Evolutionary conservation across 1,284 basidiomycete species (phyloP), one percentile per base, ranked within the genome.

Genomic region (Leccinum holopus): DNA sequence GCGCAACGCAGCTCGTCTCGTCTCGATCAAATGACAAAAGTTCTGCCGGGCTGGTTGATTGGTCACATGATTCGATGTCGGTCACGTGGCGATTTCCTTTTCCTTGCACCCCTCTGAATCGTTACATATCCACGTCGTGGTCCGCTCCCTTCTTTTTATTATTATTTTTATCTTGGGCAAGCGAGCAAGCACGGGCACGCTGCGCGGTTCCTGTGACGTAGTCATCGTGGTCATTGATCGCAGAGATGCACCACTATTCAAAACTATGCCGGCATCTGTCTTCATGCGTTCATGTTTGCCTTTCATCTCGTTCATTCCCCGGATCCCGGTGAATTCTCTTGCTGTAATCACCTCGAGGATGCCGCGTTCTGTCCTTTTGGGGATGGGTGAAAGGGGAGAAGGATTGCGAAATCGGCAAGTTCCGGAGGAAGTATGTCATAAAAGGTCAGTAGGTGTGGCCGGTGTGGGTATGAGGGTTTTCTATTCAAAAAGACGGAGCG

Each of bases 311-410:
- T 51, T 51, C 49, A 51, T 51, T 51, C 49, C 49, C 49, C 64
- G 66, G 63, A 57, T 41, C 21, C 33, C 57, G 56, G 59, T 18
- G 61, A 63, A 57, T 32, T 55, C 61, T 58, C 62, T 66, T 25
- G 61, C 53, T 72, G 65, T 73, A 72, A 74, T 74, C 70, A 74
- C 70, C 70, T 74, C 65, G 68, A 68, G 72, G 71, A 62, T 3
- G 16, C 66, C 70, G 68, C 71, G 59, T 72, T 72, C 65, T 51
- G 8, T 25, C 49, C 49, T 25, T 51, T 51, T 51, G 49, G 49
- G 47, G 47, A 25, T 51, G 47, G 7, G 21, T 51, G 47, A 51
- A 51, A 51, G 47, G 47, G 21, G 44, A 49, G 47, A 14, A 51
- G 11, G 47, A 30, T 60, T 25, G 51, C 37, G 14, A 41, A 49